phyloP scores from a whole-genome alignment of 2,329 filamentous ascomycete genomes.

The Dissoconium aciculare region DNA sequence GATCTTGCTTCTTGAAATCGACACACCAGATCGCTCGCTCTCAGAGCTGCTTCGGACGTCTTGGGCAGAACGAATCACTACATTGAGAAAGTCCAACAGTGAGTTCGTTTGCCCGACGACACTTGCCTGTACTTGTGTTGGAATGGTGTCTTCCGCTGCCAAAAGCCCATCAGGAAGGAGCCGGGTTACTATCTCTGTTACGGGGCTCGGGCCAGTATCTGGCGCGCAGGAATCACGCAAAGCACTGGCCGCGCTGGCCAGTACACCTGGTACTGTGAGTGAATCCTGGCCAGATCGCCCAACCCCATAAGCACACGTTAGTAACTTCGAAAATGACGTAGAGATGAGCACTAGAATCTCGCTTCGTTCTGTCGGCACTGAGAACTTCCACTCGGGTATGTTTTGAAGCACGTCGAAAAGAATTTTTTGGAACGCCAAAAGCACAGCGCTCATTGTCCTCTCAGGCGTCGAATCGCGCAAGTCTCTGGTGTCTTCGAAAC shows the following conservation, averaged over 20 bases:
- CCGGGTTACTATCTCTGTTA: slow-evolving; percentile 9
- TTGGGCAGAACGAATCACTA: slow-evolving; percentile 12
- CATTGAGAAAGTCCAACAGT: slow-evolving; percentile 9
- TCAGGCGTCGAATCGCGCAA: slow-evolving; percentile 62
- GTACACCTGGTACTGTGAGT: slow-evolving; percentile 41
- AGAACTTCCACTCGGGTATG: slow-evolving; percentile 72
- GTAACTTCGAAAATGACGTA: slow-evolving; percentile 53
- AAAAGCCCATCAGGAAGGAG: slow-evolving; percentile 11
- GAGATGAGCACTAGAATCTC: slow-evolving; percentile 55
- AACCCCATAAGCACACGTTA: slow-evolving; percentile 60
- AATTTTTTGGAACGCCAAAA: slow-evolving; percentile 57
- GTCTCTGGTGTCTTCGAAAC: slow-evolving; percentile 32
- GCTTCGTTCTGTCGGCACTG: slow-evolving; percentile 50
- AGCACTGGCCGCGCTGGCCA: slow-evolving; percentile 60
- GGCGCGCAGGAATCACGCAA: slow-evolving; percentile 54
- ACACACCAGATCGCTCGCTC: not conserved
- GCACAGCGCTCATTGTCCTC: slow-evolving; percentile 56
- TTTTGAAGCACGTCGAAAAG: slow-evolving; percentile 76
- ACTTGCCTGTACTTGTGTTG: slow-evolving; percentile 8
- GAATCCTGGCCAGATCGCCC: slow-evolving; percentile 42
- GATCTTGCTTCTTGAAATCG: not conserved
- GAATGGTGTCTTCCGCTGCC: slow-evolving; percentile 11
- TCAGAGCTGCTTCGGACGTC: slow-evolving; percentile 1
- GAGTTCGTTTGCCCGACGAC: slow-evolving; percentile 12
- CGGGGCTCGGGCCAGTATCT: slow-evolving; percentile 7